phyloP scores from a whole-genome alignment of 371 early-diverging fungal genomes.

The Apophysomyces variabilis region DNA sequence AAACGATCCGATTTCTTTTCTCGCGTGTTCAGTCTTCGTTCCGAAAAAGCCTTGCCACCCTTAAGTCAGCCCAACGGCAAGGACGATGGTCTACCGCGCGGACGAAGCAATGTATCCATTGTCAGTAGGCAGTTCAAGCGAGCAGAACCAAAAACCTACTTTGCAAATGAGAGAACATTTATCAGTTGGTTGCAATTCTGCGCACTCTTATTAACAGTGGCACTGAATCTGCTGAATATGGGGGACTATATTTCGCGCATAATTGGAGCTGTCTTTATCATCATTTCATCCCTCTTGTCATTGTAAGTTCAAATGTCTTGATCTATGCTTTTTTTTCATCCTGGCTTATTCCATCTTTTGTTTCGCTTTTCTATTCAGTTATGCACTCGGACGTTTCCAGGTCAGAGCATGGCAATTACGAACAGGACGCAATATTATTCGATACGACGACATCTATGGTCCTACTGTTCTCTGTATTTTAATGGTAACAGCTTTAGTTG shows the following conservation, averaged over 20 bases:
- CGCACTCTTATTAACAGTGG: conserved; percentile 75
- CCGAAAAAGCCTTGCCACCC: not conserved
- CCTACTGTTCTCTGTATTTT: conserved; percentile 32
- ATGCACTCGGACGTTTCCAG: conserved; percentile 43
- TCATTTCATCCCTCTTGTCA: conserved; percentile 32
- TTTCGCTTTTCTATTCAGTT: conserved; percentile 19
- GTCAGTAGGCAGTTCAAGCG: conserved; percentile 10
- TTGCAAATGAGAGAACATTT: conserved; percentile 95
- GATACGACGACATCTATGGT: conserved; percentile 35
- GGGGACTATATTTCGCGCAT: conserved; percentile 57
- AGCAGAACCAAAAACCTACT: conserved; percentile 89
- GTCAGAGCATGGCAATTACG: conserved; percentile 43
- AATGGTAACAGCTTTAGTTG: conserved; percentile 26
- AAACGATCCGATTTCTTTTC: not conserved
- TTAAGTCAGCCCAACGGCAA: not conserved
- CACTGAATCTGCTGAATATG: conserved; percentile 80
- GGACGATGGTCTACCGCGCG: conserved; percentile 4
- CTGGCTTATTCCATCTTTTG: not conserved
- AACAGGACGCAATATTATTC: conserved; percentile 25
- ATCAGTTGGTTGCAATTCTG: conserved; percentile 88
- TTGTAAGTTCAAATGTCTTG: conserved; percentile 27
- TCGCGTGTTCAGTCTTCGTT: not conserved
- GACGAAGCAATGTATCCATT: not conserved
- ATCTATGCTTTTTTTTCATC: not conserved
- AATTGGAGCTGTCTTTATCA: conserved; percentile 49